Conservation (phyloP, 768 basidiomycete species). For the Boletus pseudo-olivaceus region DNA sequence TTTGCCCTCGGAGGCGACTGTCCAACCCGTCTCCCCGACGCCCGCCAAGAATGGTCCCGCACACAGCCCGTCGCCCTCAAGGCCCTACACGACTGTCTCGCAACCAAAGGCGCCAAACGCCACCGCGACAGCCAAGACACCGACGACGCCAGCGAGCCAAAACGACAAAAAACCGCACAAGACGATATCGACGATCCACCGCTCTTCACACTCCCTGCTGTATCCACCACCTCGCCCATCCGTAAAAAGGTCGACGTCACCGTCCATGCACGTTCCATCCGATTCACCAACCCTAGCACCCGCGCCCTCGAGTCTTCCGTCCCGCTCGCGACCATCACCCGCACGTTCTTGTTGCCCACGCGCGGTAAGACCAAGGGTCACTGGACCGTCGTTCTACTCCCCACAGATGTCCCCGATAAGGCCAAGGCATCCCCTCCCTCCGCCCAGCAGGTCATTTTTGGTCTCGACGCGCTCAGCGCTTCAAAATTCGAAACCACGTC, state of each 20-base stretch:
- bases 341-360: slow-evolving; percentile 72
- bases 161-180: slow-evolving; percentile 18
- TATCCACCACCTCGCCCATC: slow-evolving; percentile 70
- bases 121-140: slow-evolving; percentile 16
- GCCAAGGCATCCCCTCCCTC: slow-evolving; percentile 35
- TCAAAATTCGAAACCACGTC: slow-evolving; percentile 43
- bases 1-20: slow-evolving; percentile 31
- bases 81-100: slow-evolving; percentile 18
- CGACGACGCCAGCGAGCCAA: slow-evolving; percentile 7
- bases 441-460: slow-evolving; percentile 62
- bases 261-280: slow-evolving; percentile 48
- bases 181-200: slow-evolving; percentile 39
- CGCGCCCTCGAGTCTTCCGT: slow-evolving; percentile 48
- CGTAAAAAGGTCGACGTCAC: slow-evolving; percentile 74
- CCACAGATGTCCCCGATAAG: slow-evolving; percentile 51
- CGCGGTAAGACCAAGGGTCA: slow-evolving; percentile 68
- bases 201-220: slow-evolving; percentile 55
- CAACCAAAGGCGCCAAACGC: slow-evolving; percentile 19
- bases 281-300: slow-evolving; percentile 49
- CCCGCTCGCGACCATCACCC: slow-evolving; percentile 47
- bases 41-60: slow-evolving; percentile 23
- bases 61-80: slow-evolving; percentile 21
- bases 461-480: slow-evolving; percentile 56
- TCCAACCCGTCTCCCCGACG: slow-evolving; percentile 13
- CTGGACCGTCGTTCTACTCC: slow-evolving; percentile 67